Base-by-base conservation (phyloP, 2,329 filamentous ascomycete species). In the Phyllosticta paracitricarpa region DNA sequence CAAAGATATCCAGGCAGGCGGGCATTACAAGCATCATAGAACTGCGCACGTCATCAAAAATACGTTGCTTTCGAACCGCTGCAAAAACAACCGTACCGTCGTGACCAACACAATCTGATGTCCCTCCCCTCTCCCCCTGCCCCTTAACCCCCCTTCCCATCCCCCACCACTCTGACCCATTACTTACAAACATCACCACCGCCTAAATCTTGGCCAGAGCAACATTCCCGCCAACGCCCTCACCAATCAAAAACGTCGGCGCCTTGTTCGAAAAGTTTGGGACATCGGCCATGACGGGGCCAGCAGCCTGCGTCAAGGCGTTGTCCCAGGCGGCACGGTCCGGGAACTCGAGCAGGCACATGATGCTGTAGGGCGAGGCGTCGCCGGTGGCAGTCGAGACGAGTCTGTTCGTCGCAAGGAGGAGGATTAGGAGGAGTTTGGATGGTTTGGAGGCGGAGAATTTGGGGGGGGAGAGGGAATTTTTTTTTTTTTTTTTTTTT, bases 251-350 rank as follows among this genome's bases (percentile, higher is more conserved):
- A 52, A 62, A 54, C 4, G 67, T 64, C 2, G 73, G 73, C n/a
- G 70, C 51, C 64, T 70, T 71, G 62, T 74, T 68, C 26, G 65
- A 63, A 58, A 74, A 75, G 65, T 75, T 75, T 30, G 64, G 57
- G 3, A 74, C 65, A 61, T 73, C 71, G 17, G 58, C 71, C 62
- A 73, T 30, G 6, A 74, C 66, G 7, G 64, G 64, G 64, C 65
- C 64, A 6, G 66, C 65, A 48, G 66, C 63, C 2, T 63, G 61
- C 30, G 30, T 57, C n/a, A 66, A 59, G 0, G 71, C 71, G 33
- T 65, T 63, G 60, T 71, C 62, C 65, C 71, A 69, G 7, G 65
- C 61, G 9, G 68, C 65, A 30, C 68, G 56, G 55, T 61, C 65
- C 24, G 65, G 66, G 62, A 66, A 75, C 51, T 72, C 68, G 51